Evolutionary conservation across 2,329 filamentous ascomycete genomes (phyloP), one percentile per base, ranked within the genome.

Genomic region (Pseudogymnoascus sp.): DNA sequence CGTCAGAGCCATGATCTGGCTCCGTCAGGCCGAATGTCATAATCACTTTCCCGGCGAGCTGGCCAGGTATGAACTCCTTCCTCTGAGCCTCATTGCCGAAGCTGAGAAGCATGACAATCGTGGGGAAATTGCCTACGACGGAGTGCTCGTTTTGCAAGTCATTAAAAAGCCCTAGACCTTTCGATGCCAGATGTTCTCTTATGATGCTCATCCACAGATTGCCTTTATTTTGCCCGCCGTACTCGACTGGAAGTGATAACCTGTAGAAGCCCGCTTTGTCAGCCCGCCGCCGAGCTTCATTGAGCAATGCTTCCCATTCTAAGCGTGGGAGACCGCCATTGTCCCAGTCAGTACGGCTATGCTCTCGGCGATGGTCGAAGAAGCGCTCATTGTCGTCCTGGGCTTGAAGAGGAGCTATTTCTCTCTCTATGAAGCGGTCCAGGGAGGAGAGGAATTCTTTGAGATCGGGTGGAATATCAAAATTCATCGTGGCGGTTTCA

Each of bases 161-260:
- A 67, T 87, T 87, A 69, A 84, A 84, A 4, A 87, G 74, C 1
- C 84, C 81, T 17, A 87, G 68, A 0, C 84, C 84, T 61, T 86
- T 83, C 3, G 79, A 78, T 2, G 84, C 79, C 17, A 87, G 75
- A 69, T 87, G 82, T 69, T 84, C 83, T 15, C 84, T 74, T 44
- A 87, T 82, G 1, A 82, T 83, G 6, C 83, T 81, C 84, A 87
- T 87, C 81, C 82, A 86, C 2, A 87, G 75, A 70, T 87, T 87
- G 44, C 78, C 81, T 1, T 69, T 69, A 62, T 69, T 68, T 61
- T 78, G 76, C 0, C 83, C 83, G 11, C 83, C 83, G 71, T 82
- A 85, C 68, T 82, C 72, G 64, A 74, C 76, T 0, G 84, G 84
- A 1, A 87, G 74, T 10, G 80, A 79, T 66, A 87, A 82, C 11